phyloP scores from a whole-genome alignment of 202 grass and related monocot genomes.

The Zizania palustris region DNA sequence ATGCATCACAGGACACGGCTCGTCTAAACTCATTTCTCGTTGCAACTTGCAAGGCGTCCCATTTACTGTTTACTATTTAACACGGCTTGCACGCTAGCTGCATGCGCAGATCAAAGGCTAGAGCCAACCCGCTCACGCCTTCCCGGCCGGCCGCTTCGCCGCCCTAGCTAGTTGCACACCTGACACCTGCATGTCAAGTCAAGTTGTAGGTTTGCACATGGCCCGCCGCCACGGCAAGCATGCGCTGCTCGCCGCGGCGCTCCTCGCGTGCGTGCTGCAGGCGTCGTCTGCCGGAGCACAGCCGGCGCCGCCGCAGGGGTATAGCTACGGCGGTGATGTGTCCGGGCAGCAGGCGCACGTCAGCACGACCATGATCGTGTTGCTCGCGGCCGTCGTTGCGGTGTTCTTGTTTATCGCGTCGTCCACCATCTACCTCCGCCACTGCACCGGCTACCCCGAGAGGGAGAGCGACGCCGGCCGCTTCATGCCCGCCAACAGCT shows the following conservation, averaged over 20 bases:
- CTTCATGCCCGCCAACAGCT: conserved; percentile 13
- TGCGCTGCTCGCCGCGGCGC: conserved; percentile 34
- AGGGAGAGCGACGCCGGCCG: background rate
- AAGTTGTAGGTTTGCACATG: too few species aligned
- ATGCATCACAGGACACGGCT: background rate
- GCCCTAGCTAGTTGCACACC: too few species aligned
- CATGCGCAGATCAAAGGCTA: conserved; percentile 17
- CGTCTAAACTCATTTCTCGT: background rate
- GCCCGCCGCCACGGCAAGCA: background rate
- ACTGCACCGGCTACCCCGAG: conserved; percentile 40
- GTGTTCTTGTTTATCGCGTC: conserved; percentile 63
- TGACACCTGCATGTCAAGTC: too few species aligned
- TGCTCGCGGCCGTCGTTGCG: conserved; percentile 54
- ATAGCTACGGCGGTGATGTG: background rate
- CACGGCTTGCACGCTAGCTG: conserved; percentile 14
- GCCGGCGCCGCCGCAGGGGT: background rate
- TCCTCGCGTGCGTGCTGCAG: conserved; percentile 26
- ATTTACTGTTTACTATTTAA: conserved; percentile 25
- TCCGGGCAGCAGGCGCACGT: conserved; percentile 16
- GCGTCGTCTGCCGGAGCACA: conserved; percentile 41
- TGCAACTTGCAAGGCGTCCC: background rate
- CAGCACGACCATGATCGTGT: conserved; percentile 59
- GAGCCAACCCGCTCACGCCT: background rate
- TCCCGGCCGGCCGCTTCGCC: conserved; percentile 6
- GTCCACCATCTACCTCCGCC: conserved; percentile 69